These are phyloP conservation scores for Stephania cephalantha DNA, from an alignment of 164 flowering plant genomes.

Conservation along the genomic window DNA sequence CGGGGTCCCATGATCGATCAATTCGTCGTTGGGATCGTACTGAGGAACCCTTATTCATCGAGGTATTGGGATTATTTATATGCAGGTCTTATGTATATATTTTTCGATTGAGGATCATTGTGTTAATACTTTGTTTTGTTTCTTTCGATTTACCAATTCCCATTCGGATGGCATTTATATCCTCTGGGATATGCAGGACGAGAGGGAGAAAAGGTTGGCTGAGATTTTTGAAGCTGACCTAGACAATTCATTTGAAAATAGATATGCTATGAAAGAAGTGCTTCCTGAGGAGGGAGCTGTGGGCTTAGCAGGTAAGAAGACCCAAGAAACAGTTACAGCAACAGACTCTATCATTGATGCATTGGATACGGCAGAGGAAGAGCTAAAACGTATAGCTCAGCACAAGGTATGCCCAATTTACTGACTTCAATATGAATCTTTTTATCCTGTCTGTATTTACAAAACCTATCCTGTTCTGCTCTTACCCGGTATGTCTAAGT, in stretches of 20 bases:
- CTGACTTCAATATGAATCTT: neutral
- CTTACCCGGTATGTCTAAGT: neutral
- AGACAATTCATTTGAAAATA: conserved; percentile 63
- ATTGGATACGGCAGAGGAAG: conserved; percentile 72
- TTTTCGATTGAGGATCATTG: neutral
- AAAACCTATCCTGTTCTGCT: neutral
- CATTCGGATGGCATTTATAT: neutral
- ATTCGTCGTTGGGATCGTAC: conserved; percentile 98
- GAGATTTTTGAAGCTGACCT: conserved; percentile 84
- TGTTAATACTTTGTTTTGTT: conserved; percentile 1
- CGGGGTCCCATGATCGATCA: conserved; percentile 93
- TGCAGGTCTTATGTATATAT: neutral
- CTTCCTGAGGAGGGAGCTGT: conserved; percentile 93
- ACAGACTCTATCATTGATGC: conserved; percentile 82
- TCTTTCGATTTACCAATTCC: neutral
- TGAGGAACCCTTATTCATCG: conserved; percentile 89
- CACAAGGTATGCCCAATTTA: conserved; percentile 45
- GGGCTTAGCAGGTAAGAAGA: conserved; percentile 83
- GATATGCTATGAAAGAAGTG: conserved; percentile 58
- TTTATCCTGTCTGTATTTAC: neutral
- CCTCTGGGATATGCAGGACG: conserved; percentile 59
- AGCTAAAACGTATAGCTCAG: conserved; percentile 56
- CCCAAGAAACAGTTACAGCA: conserved; percentile 74
- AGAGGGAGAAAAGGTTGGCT: conserved; percentile 90
- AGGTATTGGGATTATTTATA: conserved; percentile 40